Base-by-base conservation (phyloP, 257 asterid species). In the Scutellaria barbata region DNA sequence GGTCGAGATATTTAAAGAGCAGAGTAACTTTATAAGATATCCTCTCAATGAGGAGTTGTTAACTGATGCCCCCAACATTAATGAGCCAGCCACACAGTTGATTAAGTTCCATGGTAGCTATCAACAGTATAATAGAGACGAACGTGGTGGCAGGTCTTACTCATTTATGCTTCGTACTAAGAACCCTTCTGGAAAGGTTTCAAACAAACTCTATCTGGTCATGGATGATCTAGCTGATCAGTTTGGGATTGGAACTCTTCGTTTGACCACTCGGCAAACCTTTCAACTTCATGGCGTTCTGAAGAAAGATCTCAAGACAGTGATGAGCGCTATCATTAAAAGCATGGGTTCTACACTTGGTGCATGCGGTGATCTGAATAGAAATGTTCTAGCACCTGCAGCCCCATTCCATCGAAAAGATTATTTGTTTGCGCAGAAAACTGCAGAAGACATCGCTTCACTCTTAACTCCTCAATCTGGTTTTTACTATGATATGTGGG, bases 61-160 rank as follows among this genome's bases (percentile, higher is more conserved):
- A 9, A 85, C 92, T 16, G 99, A 91, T 37, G 86, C 96, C 51
- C 88, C 95, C 1, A 88, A 88, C 76, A 78, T 94, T 46, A 90
- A 89, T 42, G 99, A 94, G 83, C 85, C 96, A 59, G 96, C 99
- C 35, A 88, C 82, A 60, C 97, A 91, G 71, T 68, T 94, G 78
- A 94, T 94, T 85, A 94, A 94, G 96, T 94, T 94, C 81, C 99
- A 94, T 74, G 99, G 99, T 55, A 94, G 99, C 84, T 94, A 94
- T 73, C 96, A 89, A 73, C 99, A 91, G 79, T 91, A 89, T 68
- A 75, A 94, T 70, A 85, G 99, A 87, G 99, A 94, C 35, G 97
- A 91, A 72, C 99, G 99, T 53, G 93, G 99, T 17, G 40, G 63
- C 8, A 91, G 73, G 77, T 86, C 96, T 18, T 94, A 91, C 84